Evolutionary conservation across 2,329 filamentous ascomycete species (phyloP).

Genomic region (Neophaeococcomyces mojaviensis): DNA sequence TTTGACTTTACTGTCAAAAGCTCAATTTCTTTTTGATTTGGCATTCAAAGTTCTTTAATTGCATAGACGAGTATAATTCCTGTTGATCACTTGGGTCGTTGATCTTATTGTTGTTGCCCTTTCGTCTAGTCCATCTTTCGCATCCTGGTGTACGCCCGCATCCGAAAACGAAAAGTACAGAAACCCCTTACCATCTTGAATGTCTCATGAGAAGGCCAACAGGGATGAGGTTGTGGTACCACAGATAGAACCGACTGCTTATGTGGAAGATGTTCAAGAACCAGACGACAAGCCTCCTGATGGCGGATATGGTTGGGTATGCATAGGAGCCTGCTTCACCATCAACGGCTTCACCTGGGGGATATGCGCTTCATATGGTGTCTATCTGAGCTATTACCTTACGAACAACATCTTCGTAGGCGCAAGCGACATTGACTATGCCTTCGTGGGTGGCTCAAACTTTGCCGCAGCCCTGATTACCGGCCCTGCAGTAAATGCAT

Average conservation of each 20-base stretch:
- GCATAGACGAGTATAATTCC: too few species aligned
- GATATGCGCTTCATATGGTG: slow-evolving; percentile 31
- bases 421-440: slow-evolving; percentile 25
- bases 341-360: slow-evolving; percentile 31
- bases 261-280: slow-evolving; percentile 2
- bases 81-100: too few species aligned
- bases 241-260: neutral
- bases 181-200: neutral
- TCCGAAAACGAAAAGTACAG: neutral
- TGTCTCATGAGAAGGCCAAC: slow-evolving; percentile 2
- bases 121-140: neutral
- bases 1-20: too few species aligned
- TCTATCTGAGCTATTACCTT: slow-evolving; percentile 39
- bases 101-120: too few species aligned
- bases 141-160: neutral
- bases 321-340: slow-evolving; percentile 21
- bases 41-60: too few species aligned
- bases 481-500: slow-evolving; percentile 24
- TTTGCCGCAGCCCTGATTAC: slow-evolving; percentile 24
- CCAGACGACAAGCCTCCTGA: slow-evolving; percentile 20
- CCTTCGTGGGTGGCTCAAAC: slow-evolving; percentile 27
- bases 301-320: slow-evolving; percentile 30
- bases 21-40: too few species aligned
- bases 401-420: slow-evolving; percentile 24
- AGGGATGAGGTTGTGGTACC: slow-evolving; percentile 6